Evolutionary conservation across 768 basidiomycete genomes (phyloP).

Genomic region (Fomitopsis pulvina): DNA sequence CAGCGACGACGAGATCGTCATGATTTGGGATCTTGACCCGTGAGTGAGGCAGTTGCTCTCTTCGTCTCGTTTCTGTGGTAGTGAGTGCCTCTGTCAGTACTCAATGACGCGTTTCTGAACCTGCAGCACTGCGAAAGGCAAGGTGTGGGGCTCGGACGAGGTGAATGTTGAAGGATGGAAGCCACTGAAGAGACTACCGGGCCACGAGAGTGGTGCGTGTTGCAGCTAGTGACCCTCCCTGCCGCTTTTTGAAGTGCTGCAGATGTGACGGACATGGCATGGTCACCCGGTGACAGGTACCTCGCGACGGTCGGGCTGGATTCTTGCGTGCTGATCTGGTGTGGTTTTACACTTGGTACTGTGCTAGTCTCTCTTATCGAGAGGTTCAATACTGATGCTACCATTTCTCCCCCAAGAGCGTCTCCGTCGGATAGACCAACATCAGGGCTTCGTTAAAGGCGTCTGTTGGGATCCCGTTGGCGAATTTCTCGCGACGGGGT

Average conservation of each 20-base stretch:
- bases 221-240: not conserved
- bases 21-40: conserved; percentile 98
- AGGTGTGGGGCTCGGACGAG: conserved; percentile 92
- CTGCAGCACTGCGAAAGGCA: conserved; percentile 67
- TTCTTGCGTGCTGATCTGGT: conserved; percentile 89
- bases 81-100: conserved; percentile 3
- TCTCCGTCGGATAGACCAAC: conserved; percentile 75
- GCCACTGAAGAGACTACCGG: conserved; percentile 83
- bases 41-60: conserved; percentile 36
- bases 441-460: conserved; percentile 97
- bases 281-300: conserved; percentile 89
- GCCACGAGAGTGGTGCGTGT: conserved; percentile 84
- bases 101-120: conserved; percentile 5
- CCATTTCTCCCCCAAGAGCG: conserved; percentile 46
- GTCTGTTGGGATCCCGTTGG: conserved; percentile 99
- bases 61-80: not conserved
- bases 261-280: conserved; percentile 96
- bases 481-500: conserved; percentile 95
- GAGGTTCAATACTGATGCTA: not conserved
- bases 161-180: conserved; percentile 98
- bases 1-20: conserved; percentile 90
- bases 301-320: conserved; percentile 93
- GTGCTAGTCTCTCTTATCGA: conserved; percentile 14
- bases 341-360: conserved; percentile 81
- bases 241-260: not conserved